Evolutionary conservation across 257 asterid species (phyloP).

Genomic region (Solanum bulbocastanum): DNA sequence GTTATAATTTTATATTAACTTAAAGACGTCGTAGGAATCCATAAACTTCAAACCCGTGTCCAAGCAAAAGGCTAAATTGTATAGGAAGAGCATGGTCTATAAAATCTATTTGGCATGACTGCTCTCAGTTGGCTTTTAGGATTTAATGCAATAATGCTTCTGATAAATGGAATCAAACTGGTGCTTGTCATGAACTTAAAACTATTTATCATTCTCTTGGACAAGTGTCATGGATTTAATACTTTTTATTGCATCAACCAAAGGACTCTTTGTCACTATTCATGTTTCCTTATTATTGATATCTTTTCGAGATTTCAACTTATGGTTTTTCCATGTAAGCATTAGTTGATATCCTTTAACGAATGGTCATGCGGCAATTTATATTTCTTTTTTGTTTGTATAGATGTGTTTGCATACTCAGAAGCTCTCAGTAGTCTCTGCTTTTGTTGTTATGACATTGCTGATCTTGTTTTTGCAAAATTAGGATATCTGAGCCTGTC

Average conservation of each 20-base stretch:
- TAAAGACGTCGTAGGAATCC: background rate
- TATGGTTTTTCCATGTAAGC: background rate
- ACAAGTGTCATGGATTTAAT: background rate
- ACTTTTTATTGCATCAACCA: background rate
- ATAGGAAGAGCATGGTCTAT: background rate
- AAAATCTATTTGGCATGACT: background rate
- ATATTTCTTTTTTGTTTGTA: background rate
- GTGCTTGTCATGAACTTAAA: background rate
- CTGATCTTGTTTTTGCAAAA: constrained; percentile 5
- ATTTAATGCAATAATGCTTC: background rate
- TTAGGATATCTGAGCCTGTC: constrained; percentile 48
- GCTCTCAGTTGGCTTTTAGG: background rate
- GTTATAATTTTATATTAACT: background rate
- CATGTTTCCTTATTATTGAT: background rate
- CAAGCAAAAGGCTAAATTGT: background rate
- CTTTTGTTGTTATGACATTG: background rate
- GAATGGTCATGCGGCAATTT: background rate
- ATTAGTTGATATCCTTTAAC: background rate
- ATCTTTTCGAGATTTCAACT: background rate
- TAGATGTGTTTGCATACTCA: background rate
- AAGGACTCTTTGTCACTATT: background rate
- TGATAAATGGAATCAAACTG: background rate
- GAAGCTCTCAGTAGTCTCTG: background rate
- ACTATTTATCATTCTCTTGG: background rate
- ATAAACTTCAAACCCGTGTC: background rate